Base-by-base conservation (phyloP, 108 stramenopile species). In the Discostella stelligeroides region DNA sequence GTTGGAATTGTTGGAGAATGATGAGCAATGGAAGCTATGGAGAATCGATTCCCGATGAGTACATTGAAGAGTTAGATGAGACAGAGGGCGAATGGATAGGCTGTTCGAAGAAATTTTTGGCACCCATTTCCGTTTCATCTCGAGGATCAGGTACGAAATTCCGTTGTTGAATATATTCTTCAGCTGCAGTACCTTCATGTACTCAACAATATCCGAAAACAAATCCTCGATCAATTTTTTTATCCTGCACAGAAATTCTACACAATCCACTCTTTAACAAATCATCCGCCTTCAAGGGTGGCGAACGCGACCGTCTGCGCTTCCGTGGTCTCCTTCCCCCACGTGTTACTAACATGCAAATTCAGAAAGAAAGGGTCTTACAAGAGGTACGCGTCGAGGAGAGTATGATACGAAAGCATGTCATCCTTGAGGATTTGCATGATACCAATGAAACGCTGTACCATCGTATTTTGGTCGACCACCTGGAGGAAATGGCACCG, bases 381-480 rank as follows among this genome's bases (percentile, higher is more conserved):
- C 29, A 66, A 40, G 73, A 83, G 12, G 56, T 97, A 1, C 83
- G 92, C 15, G 82, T 61, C 17, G 77, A 82, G 53, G 76, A 83
- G 17, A 86, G 83, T 45, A 85, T 84, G 66, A 92, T 99, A 68
- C 82, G 79, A n/a, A 98, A 99, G 83, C 87, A 97, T 79, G 60
- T 88, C 39, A 94, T 84, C 81, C 73, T 99, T 68, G 90, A 92
- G 71, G 93, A 93, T 53, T 74, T 99, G 46, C 97, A 97, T 68
- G 97, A 98, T 65, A 79, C 89, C 15, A 98, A 99, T 84, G 98
- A 98, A 75, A 97, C 97, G 21, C 81, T 98, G 50, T 99, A 97
- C 80, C 98, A 98, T 72, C 85, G 97, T 0, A 69, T 98, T 15
- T 83, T 99, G 49, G 88, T 95, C 13, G 90, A 93, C 68, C 91